These are phyloP conservation scores for Thecaphora thlaspeos DNA, from an alignment of 1,284 basidiomycete species.

Conservation along the genomic window DNA sequence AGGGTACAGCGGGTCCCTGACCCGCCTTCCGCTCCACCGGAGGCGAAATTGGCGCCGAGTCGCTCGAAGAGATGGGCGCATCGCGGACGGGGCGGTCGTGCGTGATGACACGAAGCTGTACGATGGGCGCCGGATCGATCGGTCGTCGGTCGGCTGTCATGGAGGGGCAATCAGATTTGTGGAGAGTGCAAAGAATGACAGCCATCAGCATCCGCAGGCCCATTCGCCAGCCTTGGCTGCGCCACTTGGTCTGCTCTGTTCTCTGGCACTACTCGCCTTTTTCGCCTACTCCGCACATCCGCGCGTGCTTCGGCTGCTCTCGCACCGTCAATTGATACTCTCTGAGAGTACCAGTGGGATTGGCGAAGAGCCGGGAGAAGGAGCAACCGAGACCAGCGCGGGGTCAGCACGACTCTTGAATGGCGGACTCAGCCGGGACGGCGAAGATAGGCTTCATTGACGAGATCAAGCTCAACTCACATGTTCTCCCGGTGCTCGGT, in stretches of 20 bases:
- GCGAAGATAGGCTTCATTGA: too few species aligned
- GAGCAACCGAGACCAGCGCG: too few species aligned
- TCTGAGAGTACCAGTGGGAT: too few species aligned
- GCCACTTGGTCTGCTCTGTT: too few species aligned
- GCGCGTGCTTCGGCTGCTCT: conserved; percentile 53
- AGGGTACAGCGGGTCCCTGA: conserved; percentile 16
- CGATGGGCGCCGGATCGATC: conserved; percentile 92
- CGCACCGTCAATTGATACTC: conserved; percentile 50
- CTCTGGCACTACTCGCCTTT: conserved; percentile 63
- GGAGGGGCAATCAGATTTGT: conserved; percentile 1
- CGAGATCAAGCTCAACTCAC: conserved; percentile 5
- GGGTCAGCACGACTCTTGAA: too few species aligned
- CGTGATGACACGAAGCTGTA: conserved; percentile 82
- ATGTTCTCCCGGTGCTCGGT: conserved; percentile 39
- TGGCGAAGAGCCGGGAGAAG: too few species aligned
- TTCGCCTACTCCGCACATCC: conserved; percentile 61
- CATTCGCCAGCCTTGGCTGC: background rate
- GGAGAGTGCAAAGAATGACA: conserved; percentile 1
- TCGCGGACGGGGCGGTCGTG: conserved; percentile 39
- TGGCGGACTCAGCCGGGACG: background rate
- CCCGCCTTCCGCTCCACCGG: conserved; percentile 26
- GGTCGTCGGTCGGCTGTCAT: conserved; percentile 79
- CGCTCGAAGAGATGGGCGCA: conserved; percentile 3
- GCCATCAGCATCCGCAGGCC: conserved; percentile 11
- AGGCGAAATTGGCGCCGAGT: conserved; percentile 13